Evolutionary conservation across 1,284 basidiomycete genomes (phyloP), one percentile per base, ranked within the genome.

Genomic region (Trametes hirsuta): DNA sequence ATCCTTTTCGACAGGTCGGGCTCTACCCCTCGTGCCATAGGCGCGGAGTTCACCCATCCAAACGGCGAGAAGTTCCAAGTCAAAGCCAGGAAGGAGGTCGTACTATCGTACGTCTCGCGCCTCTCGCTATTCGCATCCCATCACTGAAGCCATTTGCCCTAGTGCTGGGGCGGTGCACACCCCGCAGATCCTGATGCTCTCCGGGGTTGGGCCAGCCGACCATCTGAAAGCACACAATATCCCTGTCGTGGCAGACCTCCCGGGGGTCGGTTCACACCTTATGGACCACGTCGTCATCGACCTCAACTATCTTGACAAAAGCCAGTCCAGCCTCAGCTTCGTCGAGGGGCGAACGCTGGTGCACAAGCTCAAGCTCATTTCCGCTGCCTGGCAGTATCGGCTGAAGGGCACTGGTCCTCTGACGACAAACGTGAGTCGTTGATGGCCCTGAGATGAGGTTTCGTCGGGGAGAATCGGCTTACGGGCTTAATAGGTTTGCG

Each of bases 181-280:
- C 11, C 88, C 88, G 2, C 71, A 92, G 78, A 81, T 93, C 42
- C 79, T 94, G 12, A 81, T 91, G 78, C 78, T 90, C 36, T 88
- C 86, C 15, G 90, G 90, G 4, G 71, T 91, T 22, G 89, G 89
- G 0, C 84, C 86, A 18, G 77, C 78, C 3, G 72, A 76, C 15
- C 78, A 88, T 21, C 79, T 91, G n/a, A 63, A 74, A 9, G 69
- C 75, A 37, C 75, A 82, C 57, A 66, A 69, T 8, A 85, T 90
- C 34, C 76, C 80, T 0, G 71, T 87, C 14, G 67, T 87, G 1
- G 71, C 78, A 1, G 81, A 88, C 62, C 75, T 84, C 3, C 81
- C 84, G 0, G 83, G 81, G 8, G 88, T 91, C 8, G 86, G 88
- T 10, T 71, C 77, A 3, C 79, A 87, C 65, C 79, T 88, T 24